Conservation (phyloP, 2,329 filamentous ascomycete species). For the Cercospora beticola region DNA sequence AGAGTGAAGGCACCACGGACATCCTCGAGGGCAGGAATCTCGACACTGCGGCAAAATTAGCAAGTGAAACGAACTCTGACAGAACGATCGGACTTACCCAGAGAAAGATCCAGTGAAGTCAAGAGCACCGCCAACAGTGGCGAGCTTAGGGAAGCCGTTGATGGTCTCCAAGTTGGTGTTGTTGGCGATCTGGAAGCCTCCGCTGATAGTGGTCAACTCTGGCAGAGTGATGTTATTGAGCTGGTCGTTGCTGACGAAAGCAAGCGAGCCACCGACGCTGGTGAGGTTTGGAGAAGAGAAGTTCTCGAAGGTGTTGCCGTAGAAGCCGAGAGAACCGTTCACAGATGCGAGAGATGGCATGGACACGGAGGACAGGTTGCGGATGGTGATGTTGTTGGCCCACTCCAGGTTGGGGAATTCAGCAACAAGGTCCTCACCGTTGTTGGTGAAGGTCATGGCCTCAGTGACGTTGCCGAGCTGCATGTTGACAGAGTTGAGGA, state of each 20-base stretch:
- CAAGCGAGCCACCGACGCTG: constrained; percentile 57
- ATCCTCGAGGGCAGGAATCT: constrained; percentile 57
- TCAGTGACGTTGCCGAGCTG: constrained; percentile 73
- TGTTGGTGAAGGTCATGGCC: constrained; percentile 72
- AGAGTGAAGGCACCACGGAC: constrained; percentile 54
- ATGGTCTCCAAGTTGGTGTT: constrained; percentile 73
- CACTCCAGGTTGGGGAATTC: constrained; percentile 74
- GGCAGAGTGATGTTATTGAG: constrained; percentile 76
- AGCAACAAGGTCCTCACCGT: constrained; percentile 70
- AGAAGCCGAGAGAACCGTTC: constrained; percentile 79
- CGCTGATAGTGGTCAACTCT: constrained; percentile 64
- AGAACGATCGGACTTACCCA: constrained; percentile 58
- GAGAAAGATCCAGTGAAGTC: constrained; percentile 83
- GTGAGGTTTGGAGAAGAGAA: constrained; percentile 71
- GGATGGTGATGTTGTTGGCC: constrained; percentile 78
- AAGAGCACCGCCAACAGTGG: constrained; percentile 73
- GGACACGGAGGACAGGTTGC: constrained; percentile 72
- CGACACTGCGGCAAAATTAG: constrained; percentile 58
- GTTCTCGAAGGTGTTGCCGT: constrained; percentile 68
- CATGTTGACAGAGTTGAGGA: constrained; percentile 73
- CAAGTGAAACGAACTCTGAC: background rate
- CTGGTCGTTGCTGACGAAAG: constrained; percentile 57
- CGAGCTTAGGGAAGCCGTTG: constrained; percentile 65
- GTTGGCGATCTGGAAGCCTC: constrained; percentile 84
- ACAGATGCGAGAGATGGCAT: constrained; percentile 71